phyloP scores from a whole-genome alignment of 805 yeast species.

The Metschnikowia lochheadii region DNA sequence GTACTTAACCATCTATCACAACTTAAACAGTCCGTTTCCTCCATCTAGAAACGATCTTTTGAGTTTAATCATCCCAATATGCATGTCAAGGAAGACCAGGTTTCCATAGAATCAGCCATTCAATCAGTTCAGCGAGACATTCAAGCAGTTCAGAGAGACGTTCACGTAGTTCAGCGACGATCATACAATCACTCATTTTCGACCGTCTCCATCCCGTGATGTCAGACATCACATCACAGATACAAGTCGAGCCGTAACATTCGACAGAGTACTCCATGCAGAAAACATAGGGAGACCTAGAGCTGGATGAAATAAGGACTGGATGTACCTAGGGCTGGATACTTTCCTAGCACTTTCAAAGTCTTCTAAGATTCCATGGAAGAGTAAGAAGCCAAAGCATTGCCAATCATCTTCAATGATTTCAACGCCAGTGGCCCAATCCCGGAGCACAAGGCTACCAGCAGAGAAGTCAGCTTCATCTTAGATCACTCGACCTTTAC shows the following conservation, averaged over 20 bases:
- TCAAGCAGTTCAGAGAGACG: too few species aligned
- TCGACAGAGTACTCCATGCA: slow-evolving; percentile 6
- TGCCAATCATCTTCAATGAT: background rate
- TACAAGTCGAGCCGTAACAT: slow-evolving; percentile 5
- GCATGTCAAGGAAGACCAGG: slow-evolving; percentile 14
- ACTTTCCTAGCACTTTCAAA: background rate
- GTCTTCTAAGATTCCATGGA: background rate
- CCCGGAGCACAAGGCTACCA: background rate
- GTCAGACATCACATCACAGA: slow-evolving; percentile 27
- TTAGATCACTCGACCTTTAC: slow-evolving; percentile 66
- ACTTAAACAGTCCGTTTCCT: too few species aligned
- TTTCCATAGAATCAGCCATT: slow-evolving; percentile 28
- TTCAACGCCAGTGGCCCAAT: background rate
- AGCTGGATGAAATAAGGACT: slow-evolving; percentile 5
- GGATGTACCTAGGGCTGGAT: too few species aligned
- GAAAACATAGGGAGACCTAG: background rate
- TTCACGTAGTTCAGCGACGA: too few species aligned
- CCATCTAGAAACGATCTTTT: too few species aligned
- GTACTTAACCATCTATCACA: slow-evolving; percentile 70
- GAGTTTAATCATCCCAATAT: background rate
- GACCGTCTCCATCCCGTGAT: slow-evolving; percentile 38
- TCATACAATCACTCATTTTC: slow-evolving; percentile 26
- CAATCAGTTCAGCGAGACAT: background rate
- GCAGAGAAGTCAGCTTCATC: slow-evolving; percentile 38
- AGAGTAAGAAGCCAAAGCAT: background rate